Evolutionary conservation across 345 rosid species (phyloP), one percentile per base, ranked within the genome.

Genomic region (Clausena lansium): DNA sequence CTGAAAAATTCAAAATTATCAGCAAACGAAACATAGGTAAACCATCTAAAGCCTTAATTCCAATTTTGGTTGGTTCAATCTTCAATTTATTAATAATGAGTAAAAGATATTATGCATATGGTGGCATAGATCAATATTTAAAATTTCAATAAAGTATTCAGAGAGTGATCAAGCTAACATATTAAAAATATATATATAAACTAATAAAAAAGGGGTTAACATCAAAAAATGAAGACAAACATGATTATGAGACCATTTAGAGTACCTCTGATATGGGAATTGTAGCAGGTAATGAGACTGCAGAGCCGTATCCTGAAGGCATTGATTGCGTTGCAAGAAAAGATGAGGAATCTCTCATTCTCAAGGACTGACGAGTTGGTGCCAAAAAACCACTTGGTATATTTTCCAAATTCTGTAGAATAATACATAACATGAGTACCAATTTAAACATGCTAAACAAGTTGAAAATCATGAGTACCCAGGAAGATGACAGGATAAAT

Each of bases 231-330:
- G 45, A 64, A 64, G 47, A 20, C 36, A 33, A 50, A 70, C 15
- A 50, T 33, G 19, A 70, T 28, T 15, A 71, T 20, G 55, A 64
- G 70, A 52, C 17, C 50, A 75, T 7, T 59, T 28, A 30, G 33
- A 63, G 75, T 79, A 87, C 92, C 90, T 89, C 87, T 67, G 78
- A 62, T 45, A 81, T 67, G 30, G 89, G 79, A 57, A 71, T 22
- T 20, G 65, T 9, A 27, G 76, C 76, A 58, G 52, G 36, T 6
- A 83, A 68, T 62, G 90, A 66, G 25, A 77, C 58, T 22, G 82
- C 73, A 81, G 62, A 6, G 66, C 74, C n/a, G 60, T 76, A 79
- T 77, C 84, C 72, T 55, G 80, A 70, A 28, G 87, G 69, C 60
- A 78, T 15, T 60, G 83, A 62, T 41, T 73, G 84, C 24, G 76